phyloP scores from a whole-genome alignment of 2,329 filamentous ascomycete species.

The Rhynchosporium graminicola region DNA sequence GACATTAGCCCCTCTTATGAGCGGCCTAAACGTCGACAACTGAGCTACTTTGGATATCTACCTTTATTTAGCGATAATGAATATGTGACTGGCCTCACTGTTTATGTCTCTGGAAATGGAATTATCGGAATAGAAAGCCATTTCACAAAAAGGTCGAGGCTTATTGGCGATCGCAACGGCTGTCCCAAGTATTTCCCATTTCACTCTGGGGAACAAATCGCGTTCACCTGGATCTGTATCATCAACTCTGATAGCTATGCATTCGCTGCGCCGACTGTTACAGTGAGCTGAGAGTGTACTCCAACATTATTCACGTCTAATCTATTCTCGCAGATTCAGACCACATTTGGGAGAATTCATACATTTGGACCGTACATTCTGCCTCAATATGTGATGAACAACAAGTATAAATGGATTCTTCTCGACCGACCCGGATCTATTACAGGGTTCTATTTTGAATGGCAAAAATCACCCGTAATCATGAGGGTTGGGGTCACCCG shows the following conservation, averaged over 20 bases:
- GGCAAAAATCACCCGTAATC: conserved; percentile 12
- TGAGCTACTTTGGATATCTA: conserved; percentile 25
- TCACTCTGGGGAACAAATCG: conserved; percentile 19
- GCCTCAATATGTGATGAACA: conserved; percentile 6
- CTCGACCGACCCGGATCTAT: conserved; percentile 19
- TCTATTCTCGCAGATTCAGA: conserved; percentile 23
- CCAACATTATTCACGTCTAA: conserved; percentile 12
- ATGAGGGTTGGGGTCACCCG: conserved; percentile 18
- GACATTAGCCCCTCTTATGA: conserved; percentile 16
- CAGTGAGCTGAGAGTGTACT: conserved; percentile 10
- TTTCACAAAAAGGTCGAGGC: conserved; percentile 20
- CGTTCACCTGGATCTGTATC: conserved; percentile 24
- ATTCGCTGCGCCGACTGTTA: conserved; percentile 17
- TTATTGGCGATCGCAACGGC: conserved; percentile 16
- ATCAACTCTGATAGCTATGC: conserved; percentile 14
- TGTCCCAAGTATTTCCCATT: conserved; percentile 20
- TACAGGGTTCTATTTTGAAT: conserved; percentile 24
- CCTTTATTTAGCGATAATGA: conserved; percentile 16
- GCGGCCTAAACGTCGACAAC: conserved; percentile 12
- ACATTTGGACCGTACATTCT: conserved; percentile 22
- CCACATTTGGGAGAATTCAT: conserved; percentile 11
- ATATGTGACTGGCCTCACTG: conserved; percentile 20
- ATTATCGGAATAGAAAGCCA: conserved; percentile 23
- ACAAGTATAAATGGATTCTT: conserved; percentile 24
- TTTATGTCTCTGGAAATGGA: conserved; percentile 20